Evolutionary conservation across 208 protist species (phyloP).

Genomic region (Blechomonas ayalai): DNA sequence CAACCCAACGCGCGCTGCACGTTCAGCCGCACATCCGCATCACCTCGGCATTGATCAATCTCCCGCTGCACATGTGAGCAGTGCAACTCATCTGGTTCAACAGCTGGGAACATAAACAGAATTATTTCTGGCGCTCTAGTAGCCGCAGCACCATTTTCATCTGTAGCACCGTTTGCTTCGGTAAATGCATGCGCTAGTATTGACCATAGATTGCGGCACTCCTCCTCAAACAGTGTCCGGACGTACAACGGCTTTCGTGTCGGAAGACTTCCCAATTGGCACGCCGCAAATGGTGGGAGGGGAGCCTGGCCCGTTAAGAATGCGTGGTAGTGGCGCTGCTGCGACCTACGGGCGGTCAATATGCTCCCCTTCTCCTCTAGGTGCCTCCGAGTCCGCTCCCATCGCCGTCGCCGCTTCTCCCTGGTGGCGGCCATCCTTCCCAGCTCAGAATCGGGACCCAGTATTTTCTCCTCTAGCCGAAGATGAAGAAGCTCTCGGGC

Average conservation of each 20-base stretch:
- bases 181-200: slow-evolving; percentile 33
- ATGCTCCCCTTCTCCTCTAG: slow-evolving; percentile 26
- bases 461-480: slow-evolving; percentile 60
- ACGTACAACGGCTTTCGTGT: slow-evolving; percentile 17
- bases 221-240: slow-evolving; percentile 41
- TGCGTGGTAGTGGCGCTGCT: slow-evolving; percentile 26
- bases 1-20: slow-evolving; percentile 45
- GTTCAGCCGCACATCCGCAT: slow-evolving; percentile 16
- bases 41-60: slow-evolving; percentile 17
- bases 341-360: slow-evolving; percentile 16
- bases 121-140: slow-evolving; percentile 11
- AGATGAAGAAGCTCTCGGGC: slow-evolving; percentile 70
- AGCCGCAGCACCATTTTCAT: not conserved
- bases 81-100: slow-evolving; percentile 11
- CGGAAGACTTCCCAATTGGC: slow-evolving; percentile 9
- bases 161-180: slow-evolving; percentile 6
- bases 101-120: slow-evolving; percentile 10
- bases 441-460: slow-evolving; percentile 42
- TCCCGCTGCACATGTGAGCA: slow-evolving; percentile 20
- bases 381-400: slow-evolving; percentile 8
- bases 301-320: slow-evolving; percentile 25
- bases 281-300: slow-evolving; percentile 7
- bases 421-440: slow-evolving; percentile 13
- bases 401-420: slow-evolving; percentile 12
- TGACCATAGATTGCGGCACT: slow-evolving; percentile 70